These are phyloP conservation scores for Chlamydomonas applanata DNA, from an alignment of 139 green algal genomes.

Conservation along the genomic window DNA sequence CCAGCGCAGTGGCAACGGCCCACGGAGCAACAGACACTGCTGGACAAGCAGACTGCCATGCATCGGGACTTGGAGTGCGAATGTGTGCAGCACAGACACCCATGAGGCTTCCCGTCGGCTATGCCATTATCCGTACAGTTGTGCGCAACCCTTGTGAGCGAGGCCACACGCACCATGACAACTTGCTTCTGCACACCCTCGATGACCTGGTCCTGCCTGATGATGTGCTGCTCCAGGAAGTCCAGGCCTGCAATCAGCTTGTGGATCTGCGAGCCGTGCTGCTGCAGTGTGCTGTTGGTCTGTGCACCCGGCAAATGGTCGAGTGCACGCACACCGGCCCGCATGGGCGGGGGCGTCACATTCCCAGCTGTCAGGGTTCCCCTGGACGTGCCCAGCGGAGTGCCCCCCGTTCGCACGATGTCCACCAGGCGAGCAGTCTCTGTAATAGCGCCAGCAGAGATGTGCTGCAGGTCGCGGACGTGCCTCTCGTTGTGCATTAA, in stretches of 20 bases:
- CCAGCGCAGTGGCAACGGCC: no score
- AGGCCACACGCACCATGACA: slow-evolving; percentile 5
- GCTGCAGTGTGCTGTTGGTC: slow-evolving; percentile 19
- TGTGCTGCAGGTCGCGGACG: slow-evolving; percentile 32
- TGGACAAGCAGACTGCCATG: neutral
- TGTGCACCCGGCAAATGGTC: slow-evolving; percentile 10
- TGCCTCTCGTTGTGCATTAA: slow-evolving; percentile 17
- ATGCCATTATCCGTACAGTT: no score
- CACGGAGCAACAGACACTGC: no score
- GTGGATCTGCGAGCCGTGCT: slow-evolving; percentile 42
- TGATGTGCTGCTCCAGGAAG: slow-evolving; percentile 43
- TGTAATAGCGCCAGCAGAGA: slow-evolving; percentile 20
- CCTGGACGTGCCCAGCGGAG: neutral
- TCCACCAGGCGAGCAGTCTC: slow-evolving; percentile 34
- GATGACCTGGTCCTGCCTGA: slow-evolving; percentile 35
- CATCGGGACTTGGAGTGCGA: neutral
- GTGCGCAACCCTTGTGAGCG: no score
- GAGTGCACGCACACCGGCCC: neutral
- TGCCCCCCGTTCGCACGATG: neutral
- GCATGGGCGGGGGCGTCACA: neutral
- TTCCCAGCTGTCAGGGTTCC: neutral
- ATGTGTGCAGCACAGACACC: neutral
- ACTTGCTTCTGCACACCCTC: slow-evolving; percentile 36
- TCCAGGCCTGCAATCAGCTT: slow-evolving; percentile 43
- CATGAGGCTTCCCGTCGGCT: no score